Conservation (phyloP, 2,329 filamentous ascomycete species). For the Ascochyta viciae-villosae region DNA sequence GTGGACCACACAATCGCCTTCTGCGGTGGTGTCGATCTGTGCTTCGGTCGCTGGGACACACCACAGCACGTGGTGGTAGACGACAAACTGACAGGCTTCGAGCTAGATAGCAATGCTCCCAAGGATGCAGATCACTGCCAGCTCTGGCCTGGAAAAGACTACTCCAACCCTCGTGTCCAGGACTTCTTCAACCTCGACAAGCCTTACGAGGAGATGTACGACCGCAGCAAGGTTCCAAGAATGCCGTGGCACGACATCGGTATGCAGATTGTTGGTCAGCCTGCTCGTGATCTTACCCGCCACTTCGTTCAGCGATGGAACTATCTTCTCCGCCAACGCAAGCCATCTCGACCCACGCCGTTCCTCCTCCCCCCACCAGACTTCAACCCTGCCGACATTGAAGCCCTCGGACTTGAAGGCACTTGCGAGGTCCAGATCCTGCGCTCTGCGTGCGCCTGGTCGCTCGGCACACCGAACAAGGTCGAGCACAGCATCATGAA, state of each 20-base stretch:
- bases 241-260: conserved; percentile 99
- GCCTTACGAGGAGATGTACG: conserved; percentile 99
- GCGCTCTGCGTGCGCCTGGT: conserved; percentile 90
- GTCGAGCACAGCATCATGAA: conserved; percentile 95
- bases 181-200: conserved; percentile 94
- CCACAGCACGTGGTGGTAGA: conserved; percentile 90
- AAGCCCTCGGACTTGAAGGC: conserved; percentile 85
- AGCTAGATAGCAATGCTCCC: conserved; percentile 69
- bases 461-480: conserved; percentile 80
- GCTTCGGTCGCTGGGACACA: conserved; percentile 97
- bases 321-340: conserved; percentile 89
- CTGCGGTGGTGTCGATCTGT: conserved; percentile 93
- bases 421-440: conserved; percentile 97
- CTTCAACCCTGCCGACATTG: conserved; percentile 83
- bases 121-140: conserved; percentile 95
- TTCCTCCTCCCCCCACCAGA: conserved; percentile 94
- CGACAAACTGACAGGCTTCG: conserved; percentile 94
- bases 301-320: conserved; percentile 99
- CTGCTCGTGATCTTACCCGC: conserved; percentile 88
- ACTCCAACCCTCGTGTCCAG: conserved; percentile 93
- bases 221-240: conserved; percentile 82
- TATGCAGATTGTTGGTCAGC: conserved; percentile 97
- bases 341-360: conserved; percentile 90
- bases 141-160: conserved; percentile 96
- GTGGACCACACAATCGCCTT: conserved; percentile 97